Base-by-base conservation (phyloP, 805 yeast genomes). In the Debaryomyces maramus region DNA sequence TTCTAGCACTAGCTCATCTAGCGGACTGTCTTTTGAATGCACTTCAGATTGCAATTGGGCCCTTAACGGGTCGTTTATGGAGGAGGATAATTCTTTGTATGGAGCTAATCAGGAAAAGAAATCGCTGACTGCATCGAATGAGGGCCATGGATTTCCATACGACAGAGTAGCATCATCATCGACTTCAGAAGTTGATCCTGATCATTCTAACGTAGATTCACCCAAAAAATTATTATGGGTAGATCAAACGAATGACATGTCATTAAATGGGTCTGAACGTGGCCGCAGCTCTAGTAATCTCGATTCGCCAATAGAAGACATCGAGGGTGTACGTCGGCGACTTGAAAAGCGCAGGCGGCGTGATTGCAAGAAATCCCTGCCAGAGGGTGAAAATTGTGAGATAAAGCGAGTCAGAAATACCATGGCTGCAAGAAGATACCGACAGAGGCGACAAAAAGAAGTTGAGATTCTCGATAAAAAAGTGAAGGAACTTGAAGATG, bases 381-480 rank as follows among this genome's bases (percentile, higher is more conserved):
- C n/a, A 19, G 6, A 9, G 15, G 32, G 11, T 3, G 34, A 24
- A 14, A 14, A 9, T 8, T 3, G 18, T 20, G 36, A 40, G 6
- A 14, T 30, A n/a, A 41, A 41, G 22, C 28, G 45, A 24, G 14
- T 19, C 20, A 33, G 21, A 15, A 41, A 41, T 34, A 41, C 45
- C 4, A 18, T 41, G 32, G 45, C 45, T 15, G 45, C 45, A 8
- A 32, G 45, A 34, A 28, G 38, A 23, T 41, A 41, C 20, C 37
- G 45, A 5, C 30, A 41, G 22, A 41, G 41, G 24, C 23, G 36
- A 29, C 30, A 23, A 27, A 34, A 41, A 19, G 45, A 41, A 18
- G 39, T 41, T 23, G 45, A 41, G 18, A 28, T 38, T 3, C 45
- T 41, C 16, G 38, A 37, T 24, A 33, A 27, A 21, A 38, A 24